These are phyloP conservation scores for Phyllosticta citribraziliensis DNA, from an alignment of 2,329 filamentous ascomycete species.

Conservation along the genomic window DNA sequence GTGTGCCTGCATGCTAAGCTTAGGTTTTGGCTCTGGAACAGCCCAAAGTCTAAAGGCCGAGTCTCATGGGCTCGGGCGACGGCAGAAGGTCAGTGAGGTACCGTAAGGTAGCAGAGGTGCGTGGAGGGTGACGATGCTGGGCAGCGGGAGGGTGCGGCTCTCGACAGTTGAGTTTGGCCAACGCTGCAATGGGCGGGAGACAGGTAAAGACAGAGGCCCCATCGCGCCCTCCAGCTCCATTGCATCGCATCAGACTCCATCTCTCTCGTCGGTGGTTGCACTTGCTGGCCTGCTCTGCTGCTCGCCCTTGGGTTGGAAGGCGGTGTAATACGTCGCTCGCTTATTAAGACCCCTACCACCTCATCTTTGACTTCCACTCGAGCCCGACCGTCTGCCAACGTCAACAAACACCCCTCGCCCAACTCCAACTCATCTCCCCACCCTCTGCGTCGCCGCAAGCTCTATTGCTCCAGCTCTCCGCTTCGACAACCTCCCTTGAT, in stretches of 20 bases:
- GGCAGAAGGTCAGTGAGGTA: background rate
- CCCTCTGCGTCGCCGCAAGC: conserved; percentile 9
- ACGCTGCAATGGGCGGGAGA: no score
- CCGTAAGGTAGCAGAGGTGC: background rate
- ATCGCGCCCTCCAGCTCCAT: no score
- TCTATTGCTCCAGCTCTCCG: conserved; percentile 8
- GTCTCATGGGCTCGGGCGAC: background rate
- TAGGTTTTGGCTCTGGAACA: background rate
- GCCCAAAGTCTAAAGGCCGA: background rate
- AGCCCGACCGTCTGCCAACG: conserved; percentile 9
- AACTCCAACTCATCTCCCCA: conserved; percentile 4
- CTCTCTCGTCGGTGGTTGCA: no score
- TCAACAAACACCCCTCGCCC: conserved; percentile 11
- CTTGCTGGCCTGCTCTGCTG: background rate
- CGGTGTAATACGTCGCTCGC: conserved; percentile 9
- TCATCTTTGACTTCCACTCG: conserved; percentile 9
- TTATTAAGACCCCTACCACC: conserved; percentile 8
- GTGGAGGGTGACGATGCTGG: background rate
- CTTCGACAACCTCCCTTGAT: background rate
- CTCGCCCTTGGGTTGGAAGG: conserved; percentile 2
- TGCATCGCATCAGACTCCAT: no score
- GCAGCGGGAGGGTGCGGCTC: background rate
- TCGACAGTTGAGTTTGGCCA: background rate
- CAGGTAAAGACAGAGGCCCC: no score
- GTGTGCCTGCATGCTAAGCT: background rate